Evolutionary conservation across 202 grass and related monocot species (phyloP).

Genomic region (Panicum virgatum): DNA sequence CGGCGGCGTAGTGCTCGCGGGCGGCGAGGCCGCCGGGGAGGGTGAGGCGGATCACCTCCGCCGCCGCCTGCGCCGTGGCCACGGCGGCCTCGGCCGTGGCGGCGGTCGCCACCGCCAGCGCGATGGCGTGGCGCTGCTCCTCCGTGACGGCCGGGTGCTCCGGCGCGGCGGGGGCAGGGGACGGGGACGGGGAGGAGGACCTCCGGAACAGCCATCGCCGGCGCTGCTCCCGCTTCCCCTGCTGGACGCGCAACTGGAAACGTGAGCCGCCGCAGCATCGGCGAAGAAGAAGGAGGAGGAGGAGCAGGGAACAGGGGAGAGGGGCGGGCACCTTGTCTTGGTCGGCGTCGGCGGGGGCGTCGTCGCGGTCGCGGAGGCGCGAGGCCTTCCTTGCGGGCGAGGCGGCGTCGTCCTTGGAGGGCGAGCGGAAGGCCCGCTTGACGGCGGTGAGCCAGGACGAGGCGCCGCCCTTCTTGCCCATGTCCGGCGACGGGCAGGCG

Average conservation of each 20-base stretch:
- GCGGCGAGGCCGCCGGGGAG: conserved; percentile 21
- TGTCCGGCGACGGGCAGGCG: too few relatives aligned
- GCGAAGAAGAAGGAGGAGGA: too few relatives aligned
- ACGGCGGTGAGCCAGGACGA: conserved; percentile 96
- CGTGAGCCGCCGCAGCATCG: too few relatives aligned
- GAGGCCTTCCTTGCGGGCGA: conserved; percentile 34
- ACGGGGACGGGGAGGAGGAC: conserved; percentile 9
- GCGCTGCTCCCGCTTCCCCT: conserved; percentile 80
- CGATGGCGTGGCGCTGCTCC: conserved; percentile 91
- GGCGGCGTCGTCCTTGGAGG: conserved; percentile 75
- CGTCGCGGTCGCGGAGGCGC: conserved; percentile 41
- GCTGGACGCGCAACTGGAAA: not conserved
- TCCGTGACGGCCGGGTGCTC: conserved; percentile 47
- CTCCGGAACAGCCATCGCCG: conserved; percentile 86
- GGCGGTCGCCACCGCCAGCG: conserved; percentile 77
- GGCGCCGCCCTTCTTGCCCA: conserved; percentile 94
- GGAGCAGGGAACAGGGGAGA: not conserved
- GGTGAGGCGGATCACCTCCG: conserved; percentile 85
- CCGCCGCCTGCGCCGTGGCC: conserved; percentile 75
- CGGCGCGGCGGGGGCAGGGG: not conserved
- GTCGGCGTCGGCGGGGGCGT: conserved; percentile 39
- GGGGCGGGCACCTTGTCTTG: conserved; percentile 52
- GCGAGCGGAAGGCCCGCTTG: conserved; percentile 93
- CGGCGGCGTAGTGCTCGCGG: conserved; percentile 67
- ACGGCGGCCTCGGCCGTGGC: conserved; percentile 86